Percentiles rank a stretch among this genome's conserved stretches.
Conservation (phyloP, 2,329 filamentous ascomycete genomes). For the Aspergillus sp. region DNA sequence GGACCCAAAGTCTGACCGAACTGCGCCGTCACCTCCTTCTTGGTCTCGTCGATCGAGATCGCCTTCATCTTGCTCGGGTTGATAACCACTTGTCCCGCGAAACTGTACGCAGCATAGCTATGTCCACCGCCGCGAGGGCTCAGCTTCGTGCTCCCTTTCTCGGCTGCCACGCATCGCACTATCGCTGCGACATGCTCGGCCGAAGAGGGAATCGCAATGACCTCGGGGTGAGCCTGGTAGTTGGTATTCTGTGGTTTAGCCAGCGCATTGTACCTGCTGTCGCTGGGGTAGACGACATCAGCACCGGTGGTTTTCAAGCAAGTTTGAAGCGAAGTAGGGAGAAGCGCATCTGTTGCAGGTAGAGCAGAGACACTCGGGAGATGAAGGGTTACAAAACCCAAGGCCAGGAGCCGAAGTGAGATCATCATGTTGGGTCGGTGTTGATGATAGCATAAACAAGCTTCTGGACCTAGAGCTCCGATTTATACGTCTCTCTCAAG, state of each 20-base stretch:
- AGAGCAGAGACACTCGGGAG: not conserved
- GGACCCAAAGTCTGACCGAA: constrained; percentile 3
- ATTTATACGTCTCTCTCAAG: not conserved
- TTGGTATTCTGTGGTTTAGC: constrained; percentile 4
- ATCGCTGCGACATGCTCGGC: constrained; percentile 4
- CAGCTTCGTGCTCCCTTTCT: constrained; percentile 5
- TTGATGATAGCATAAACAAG: not conserved
- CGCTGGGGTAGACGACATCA: not conserved
- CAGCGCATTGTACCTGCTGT: not conserved
- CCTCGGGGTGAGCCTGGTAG: constrained; percentile 3
- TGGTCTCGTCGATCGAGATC: not conserved
- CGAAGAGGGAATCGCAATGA: constrained; percentile 2
- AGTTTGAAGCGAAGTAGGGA: not conserved
- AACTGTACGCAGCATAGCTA: constrained; percentile 10
- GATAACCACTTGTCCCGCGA: constrained; percentile 4
- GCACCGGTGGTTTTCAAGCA: not conserved
- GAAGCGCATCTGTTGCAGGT: not conserved
- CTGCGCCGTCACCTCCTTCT: not conserved
- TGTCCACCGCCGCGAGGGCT: constrained; percentile 8
- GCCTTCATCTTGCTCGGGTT: constrained; percentile 4
- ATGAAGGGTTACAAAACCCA: not conserved
- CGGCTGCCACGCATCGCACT: constrained; percentile 3
- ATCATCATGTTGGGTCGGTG: not conserved
- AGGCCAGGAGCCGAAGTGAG: not conserved
- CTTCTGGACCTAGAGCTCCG: not conserved